Evolutionary conservation across 352 stramenopile genomes (phyloP).

Genomic region (Hyphochytrium catenoides): DNA sequence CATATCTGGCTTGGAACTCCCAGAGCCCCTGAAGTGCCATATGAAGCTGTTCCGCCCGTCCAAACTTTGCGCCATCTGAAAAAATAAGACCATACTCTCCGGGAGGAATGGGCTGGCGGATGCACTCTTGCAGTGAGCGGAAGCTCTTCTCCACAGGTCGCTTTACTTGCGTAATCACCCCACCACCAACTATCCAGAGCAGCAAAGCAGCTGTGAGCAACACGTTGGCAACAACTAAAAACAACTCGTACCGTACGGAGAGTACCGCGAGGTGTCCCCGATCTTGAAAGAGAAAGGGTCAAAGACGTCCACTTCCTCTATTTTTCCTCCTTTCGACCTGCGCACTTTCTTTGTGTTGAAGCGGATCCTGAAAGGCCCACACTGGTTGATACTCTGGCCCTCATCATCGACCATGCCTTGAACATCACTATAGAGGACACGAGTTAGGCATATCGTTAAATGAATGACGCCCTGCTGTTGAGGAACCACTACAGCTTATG

Average conservation of each 20-base stretch:
- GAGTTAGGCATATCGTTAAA: no score
- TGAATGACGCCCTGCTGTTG: no score
- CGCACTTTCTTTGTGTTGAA: conserved; percentile 62
- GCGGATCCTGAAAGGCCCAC: conserved; percentile 36
- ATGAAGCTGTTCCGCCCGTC: conserved; percentile 49
- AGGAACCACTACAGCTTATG: no score
- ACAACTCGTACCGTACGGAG: no score
- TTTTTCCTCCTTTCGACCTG: conserved; percentile 53
- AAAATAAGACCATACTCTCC: conserved; percentile 56
- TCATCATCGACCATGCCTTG: conserved; percentile 35
- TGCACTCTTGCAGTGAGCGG: conserved; percentile 37
- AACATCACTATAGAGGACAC: conserved; percentile 30
- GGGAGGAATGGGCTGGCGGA: conserved; percentile 29
- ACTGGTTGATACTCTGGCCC: conserved; percentile 39
- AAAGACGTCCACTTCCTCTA: conserved; percentile 54
- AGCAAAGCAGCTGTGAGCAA: no score
- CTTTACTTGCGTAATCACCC: conserved; percentile 52
- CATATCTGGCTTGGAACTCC: conserved; percentile 42
- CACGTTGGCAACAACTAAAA: no score
- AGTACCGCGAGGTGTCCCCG: conserved; percentile 48
- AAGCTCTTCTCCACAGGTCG: conserved; percentile 45
- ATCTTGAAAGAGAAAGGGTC: conserved; percentile 53
- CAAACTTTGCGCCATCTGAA: conserved; percentile 53
- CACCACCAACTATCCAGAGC: no score
- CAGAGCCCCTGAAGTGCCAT: conserved; percentile 40